Evolutionary conservation across 2,329 filamentous ascomycete genomes (phyloP), one percentile per base, ranked within the genome.

Genomic region (Talaromyces sp.): DNA sequence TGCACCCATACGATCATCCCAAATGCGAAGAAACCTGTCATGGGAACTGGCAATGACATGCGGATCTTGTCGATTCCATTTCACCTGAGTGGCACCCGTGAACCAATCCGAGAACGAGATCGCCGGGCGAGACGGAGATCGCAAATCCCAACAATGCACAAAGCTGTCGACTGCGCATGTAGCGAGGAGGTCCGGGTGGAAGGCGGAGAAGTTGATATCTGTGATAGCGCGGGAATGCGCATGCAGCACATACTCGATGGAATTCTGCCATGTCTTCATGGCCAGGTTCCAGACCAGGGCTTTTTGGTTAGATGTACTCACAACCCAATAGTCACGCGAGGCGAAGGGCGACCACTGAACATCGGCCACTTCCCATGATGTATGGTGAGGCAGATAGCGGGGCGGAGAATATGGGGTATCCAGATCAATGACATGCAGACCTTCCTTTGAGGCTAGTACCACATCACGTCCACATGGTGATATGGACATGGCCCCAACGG

Each of bases 281-380:
- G 88, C 90, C 55, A 97, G 78, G 70, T 97, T 97, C 91, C 91
- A 97, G 17, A 97, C 90, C 46, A 97, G 79, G 17, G 92, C 94
- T 63, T 94, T 91, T 70, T 97, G 92, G 70, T 97, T 97, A 16
- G 91, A 93, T 1, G 92, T 96, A 54, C 91, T 96, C 32, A 91
- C 90, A 16, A 97, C 88, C 92, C 93, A 97, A 65, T 92, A 92
- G 70, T 96, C 90, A 43, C 92, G 85, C 17, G 84, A 85, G 11
- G 92, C 89, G 70, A 97, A 96, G 1, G 93, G 93, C 10, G 91
- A 96, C 93, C 93, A 97, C 73, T 97, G 93, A 27, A 96, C 92
- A 72, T 97, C 93, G 10, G 93, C 91, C 4, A 96, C 92, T 47
- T 96, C 86, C 91, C 92, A 97, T n/a, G 90, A 88, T 39, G 91